Evolutionary conservation across 108 stramenopile species (phyloP).

Genomic region (Conticribra guillardii): DNA sequence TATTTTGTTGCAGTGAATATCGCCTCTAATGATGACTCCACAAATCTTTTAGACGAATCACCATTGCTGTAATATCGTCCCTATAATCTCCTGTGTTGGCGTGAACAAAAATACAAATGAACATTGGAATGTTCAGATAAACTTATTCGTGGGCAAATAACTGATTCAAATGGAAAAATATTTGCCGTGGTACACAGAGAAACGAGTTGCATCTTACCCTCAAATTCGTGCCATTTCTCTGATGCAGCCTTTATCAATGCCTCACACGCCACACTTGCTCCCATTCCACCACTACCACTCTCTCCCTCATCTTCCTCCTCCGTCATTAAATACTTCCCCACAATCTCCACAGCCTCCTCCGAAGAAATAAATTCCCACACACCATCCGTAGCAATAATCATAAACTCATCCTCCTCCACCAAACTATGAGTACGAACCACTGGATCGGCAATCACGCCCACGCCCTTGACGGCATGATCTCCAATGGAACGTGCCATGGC

Average conservation of each 20-base stretch:
- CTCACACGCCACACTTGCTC: conserved; percentile 80
- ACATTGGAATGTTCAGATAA: no score
- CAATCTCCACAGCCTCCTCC: conserved; percentile 76
- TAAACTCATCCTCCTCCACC: conserved; percentile 75
- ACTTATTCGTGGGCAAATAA: no score
- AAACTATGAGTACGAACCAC: conserved; percentile 77
- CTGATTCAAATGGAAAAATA: no score
- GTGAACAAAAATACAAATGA: no score
- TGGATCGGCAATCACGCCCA: conserved; percentile 94
- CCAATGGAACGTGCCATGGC: conserved; percentile 96
- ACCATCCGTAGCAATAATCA: conserved; percentile 93
- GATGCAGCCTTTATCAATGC: conserved; percentile 89
- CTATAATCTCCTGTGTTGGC: conserved; percentile 97
- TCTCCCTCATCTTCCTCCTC: background rate
- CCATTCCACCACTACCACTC: conserved; percentile 19
- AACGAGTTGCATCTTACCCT: no score
- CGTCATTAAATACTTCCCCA: conserved; percentile 53
- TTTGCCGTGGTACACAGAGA: no score
- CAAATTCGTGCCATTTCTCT: conserved; percentile 91
- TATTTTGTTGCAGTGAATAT: no score
- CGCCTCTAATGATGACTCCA: conserved; percentile 39
- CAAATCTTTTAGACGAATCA: conserved; percentile 71
- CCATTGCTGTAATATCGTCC: conserved; percentile 95
- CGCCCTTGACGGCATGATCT: conserved; percentile 90
- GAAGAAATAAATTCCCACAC: conserved; percentile 96